Conservation (phyloP, 371 early-diverging fungal species). For the Mucor plumbeus region DNA sequence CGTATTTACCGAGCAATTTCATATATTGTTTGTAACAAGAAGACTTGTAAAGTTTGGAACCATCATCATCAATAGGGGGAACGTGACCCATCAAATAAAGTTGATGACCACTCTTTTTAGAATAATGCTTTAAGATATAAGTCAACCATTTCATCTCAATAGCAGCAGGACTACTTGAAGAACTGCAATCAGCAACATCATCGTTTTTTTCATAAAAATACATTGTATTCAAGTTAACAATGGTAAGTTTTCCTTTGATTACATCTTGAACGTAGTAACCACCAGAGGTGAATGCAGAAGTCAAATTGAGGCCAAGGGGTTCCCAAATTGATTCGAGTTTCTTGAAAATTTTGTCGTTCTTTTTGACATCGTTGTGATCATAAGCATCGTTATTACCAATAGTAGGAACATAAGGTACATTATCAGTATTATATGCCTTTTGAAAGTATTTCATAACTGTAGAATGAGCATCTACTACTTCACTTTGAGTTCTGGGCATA, state of each 20-base stretch:
- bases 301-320: constrained; percentile 36
- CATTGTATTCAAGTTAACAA: constrained; percentile 35
- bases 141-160: constrained; percentile 44
- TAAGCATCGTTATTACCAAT: constrained; percentile 55
- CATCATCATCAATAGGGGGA: constrained; percentile 50
- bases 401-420: constrained; percentile 44
- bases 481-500: constrained; percentile 25
- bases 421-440: constrained; percentile 32
- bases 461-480: constrained; percentile 40
- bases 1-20: constrained; percentile 49
- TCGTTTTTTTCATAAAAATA: constrained; percentile 38
- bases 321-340: constrained; percentile 34
- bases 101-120: constrained; percentile 12
- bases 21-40: constrained; percentile 45
- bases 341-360: constrained; percentile 31
- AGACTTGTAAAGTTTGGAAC: constrained; percentile 24
- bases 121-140: constrained; percentile 15
- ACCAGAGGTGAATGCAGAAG: constrained; percentile 22
- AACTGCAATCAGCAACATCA: constrained; percentile 31
- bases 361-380: constrained; percentile 32
- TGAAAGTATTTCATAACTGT: constrained; percentile 34
- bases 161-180: constrained; percentile 28
- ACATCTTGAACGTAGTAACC: constrained; percentile 37
- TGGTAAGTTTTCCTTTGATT: constrained; percentile 21
- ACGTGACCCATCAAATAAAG: constrained; percentile 57